A percentile compares a stretch with the other conserved stretches of the same genome.
Evolutionary conservation across 495 filamentous ascomycete genomes (phyloP).

Genomic region (Daldinia bambusicola): DNA sequence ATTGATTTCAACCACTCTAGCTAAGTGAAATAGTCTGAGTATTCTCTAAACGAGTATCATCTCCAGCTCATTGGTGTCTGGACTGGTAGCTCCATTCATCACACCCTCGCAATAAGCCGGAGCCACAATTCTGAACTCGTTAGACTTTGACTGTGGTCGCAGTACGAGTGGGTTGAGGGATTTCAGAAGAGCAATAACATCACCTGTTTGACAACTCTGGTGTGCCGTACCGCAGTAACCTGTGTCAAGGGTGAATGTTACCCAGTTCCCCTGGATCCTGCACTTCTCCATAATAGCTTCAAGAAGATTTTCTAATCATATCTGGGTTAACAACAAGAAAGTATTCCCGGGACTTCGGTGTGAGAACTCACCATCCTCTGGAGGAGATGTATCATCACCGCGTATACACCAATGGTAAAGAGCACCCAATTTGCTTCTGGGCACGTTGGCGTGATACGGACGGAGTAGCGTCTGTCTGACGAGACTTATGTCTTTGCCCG

Average conservation of each 20-base stretch:
- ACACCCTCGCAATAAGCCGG: not conserved
- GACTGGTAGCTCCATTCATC: not conserved
- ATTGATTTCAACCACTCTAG: no score
- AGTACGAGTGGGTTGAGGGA: not conserved
- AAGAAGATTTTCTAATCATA: not conserved
- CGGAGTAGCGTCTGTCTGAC: not conserved
- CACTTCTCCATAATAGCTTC: not conserved
- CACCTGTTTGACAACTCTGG: not conserved
- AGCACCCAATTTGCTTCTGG: not conserved
- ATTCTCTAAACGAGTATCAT: not conserved
- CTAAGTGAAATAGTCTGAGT: not conserved
- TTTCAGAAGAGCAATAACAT: not conserved
- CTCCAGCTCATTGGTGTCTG: not conserved
- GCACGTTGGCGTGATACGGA: not conserved
- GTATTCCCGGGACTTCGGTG: not conserved
- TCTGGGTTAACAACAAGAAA: not conserved
- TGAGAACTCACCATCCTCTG: not conserved
- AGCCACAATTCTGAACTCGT: not conserved
- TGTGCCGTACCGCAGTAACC: not conserved
- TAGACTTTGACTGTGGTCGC: not conserved
- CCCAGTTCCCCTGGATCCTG: not conserved
- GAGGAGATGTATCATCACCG: not conserved
- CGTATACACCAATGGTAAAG: not conserved
- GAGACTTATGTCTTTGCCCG: not conserved
- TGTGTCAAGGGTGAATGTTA: not conserved